Evolutionary conservation across 2,329 filamentous ascomycete genomes (phyloP).

Genomic region (Cadophora luteo-olivacea): DNA sequence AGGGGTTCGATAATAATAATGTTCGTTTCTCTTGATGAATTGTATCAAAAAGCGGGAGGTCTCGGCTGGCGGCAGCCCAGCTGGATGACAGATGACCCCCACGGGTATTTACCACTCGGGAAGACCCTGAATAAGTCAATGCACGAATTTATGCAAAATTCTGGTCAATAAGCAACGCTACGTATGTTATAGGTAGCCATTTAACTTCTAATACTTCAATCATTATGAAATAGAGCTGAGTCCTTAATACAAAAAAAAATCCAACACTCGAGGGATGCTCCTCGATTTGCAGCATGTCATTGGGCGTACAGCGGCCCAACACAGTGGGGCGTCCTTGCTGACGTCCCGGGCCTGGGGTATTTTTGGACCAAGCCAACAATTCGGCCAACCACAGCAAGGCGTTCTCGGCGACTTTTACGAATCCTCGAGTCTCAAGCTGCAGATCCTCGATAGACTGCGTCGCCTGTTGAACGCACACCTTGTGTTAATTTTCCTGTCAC

Average conservation of each 20-base stretch:
- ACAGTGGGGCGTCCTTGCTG: conserved; percentile 2
- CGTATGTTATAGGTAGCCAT: background rate
- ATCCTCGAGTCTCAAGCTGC: conserved; percentile 7
- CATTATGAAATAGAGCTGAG: background rate
- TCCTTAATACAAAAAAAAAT: background rate
- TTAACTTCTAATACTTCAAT: background rate
- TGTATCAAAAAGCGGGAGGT: background rate
- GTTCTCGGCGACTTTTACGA: background rate
- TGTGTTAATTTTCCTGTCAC: background rate
- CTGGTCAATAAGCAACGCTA: background rate
- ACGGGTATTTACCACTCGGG: conserved; percentile 1
- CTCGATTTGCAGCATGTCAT: background rate
- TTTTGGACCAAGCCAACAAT: conserved; percentile 11
- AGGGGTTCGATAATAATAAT: background rate
- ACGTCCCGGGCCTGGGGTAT: background rate
- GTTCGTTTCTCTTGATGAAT: background rate
- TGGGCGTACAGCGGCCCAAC: background rate
- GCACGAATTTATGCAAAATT: conserved; percentile 7
- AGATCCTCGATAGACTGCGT: background rate
- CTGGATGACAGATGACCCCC: conserved; percentile 2
- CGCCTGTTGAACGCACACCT: background rate
- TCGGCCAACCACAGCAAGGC: conserved; percentile 1
- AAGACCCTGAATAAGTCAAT: background rate
- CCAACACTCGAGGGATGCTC: background rate
- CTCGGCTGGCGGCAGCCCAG: conserved; percentile 4